Base-by-base conservation (phyloP, 805 yeast genomes). In the Yarrowia sp. region DNA sequence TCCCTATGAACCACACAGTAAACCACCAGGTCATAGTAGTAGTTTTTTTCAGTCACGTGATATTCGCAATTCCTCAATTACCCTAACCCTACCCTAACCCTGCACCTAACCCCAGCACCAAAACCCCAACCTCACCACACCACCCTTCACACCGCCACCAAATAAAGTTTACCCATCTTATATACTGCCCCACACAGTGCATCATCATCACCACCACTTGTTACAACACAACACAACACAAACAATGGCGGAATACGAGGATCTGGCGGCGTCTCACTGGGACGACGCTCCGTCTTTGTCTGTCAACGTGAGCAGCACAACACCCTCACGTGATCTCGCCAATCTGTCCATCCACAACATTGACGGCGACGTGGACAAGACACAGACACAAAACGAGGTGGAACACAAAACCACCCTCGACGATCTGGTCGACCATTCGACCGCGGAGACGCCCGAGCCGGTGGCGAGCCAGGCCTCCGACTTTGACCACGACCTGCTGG, bases 261-360 rank as follows among this genome's bases (percentile, higher is more conserved):
- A 65, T 43, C 47, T 58, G 45, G 64, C 53, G 17, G 63, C 65
- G 38, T 65, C 66, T 22, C 65, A 61, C 9, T 65, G 66, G 66
- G 65, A 65, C 57, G 66, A 65, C 35, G 66, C 66, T 7, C 66
- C 65, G 7, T 65, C 66, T 45, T n/a, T 60, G 39, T 57, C 66
- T 22, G 28, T 22, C 28, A 22, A 22, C 28, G 28, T 22, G 32
- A 45, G n/a, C 48, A 28, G 17, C 13, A 3, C 51, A 5, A 4
- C 35, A 15, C 61, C 61, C 3, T 17, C 64, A 8, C 47, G 63
- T 8, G 64, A 43, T n/a, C 41, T 41, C 17, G 63, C 32, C 38
- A 31, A 17, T n/a, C 63, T 51, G 17, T 31, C 35, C 44, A 58
- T 58, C 38, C 51, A 41, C 44, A 55, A 55, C 53, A 41, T 55